Evolutionary conservation across 1,284 basidiomycete genomes (phyloP), one percentile per base, ranked within the genome.

Genomic region (Leccinum variabile): DNA sequence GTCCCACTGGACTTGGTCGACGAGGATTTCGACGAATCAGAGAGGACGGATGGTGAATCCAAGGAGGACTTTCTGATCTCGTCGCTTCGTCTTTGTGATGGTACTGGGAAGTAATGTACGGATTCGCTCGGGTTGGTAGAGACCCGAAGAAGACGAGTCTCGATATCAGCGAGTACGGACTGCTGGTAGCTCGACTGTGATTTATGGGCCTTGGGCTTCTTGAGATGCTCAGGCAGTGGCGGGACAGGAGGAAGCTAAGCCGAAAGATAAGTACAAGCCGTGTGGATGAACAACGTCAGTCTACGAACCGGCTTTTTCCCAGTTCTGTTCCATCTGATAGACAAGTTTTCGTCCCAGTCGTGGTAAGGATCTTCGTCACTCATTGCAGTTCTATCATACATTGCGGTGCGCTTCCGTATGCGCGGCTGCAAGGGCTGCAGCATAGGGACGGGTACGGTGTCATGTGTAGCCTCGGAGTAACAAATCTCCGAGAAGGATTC

Each of bases 361-460:
- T 74, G 72, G 46, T 71, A 76, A 4, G 75, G 72, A 63, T 74
- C 72, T n/a, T 74, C 72, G 7, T 74, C 72, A 49, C 72, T 75
- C 74, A 70, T 74, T 16, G 72, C 72, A 5, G 75, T 74, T 60
- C 72, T 71, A 53, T 74, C 74, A 57, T 74, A 74, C n/a, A 65
- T 58, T 3, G 65, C 61, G 8, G 69, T 60, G 41, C 68, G 64
- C 49, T 67, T 76, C 54, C 75, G 75, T 68, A 76, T 71, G 28
- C 65, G 72, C 4, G 72, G 72, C 37, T 76, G 74, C 16, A 74
- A 33, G 13, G 75, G 72, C 35, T 74, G 75, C 2, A 74, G 62
- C 1, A 65, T 13, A 1, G 73, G 74, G 0, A 76, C 75, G 14
- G 66, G 63, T 6, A 56, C 41, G 35, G 65, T 63, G 44, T 74